These are phyloP conservation scores for Rhinocladiella mackenziei DNA, from an alignment of 2,329 filamentous ascomycete genomes.

Conservation along the genomic window DNA sequence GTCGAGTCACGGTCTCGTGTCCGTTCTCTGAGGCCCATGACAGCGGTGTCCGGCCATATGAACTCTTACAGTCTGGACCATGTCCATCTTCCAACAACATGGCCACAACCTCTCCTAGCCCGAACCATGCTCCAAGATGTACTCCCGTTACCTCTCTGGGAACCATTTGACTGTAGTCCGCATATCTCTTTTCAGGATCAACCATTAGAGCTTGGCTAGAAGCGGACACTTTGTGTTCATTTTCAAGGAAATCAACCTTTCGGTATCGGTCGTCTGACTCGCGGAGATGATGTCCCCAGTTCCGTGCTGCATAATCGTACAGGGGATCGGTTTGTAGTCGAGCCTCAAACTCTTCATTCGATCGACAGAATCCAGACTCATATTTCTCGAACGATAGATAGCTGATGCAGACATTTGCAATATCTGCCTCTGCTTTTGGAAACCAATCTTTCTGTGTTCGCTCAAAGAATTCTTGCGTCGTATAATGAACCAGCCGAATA, in stretches of 20 bases:
- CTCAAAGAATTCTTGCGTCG: conserved; percentile 47
- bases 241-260: conserved; percentile 1
- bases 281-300: conserved; percentile 5
- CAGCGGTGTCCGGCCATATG: neutral
- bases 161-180: neutral
- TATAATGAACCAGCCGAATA: conserved; percentile 42
- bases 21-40: conserved; percentile 1
- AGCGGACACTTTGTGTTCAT: neutral
- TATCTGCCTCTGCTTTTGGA: conserved; percentile 18
- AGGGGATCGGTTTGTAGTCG: neutral
- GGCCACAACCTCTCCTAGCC: conserved; percentile 12
- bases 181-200: neutral
- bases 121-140: conserved; percentile 32
- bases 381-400: conserved; percentile 30
- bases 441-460: conserved; percentile 21
- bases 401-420: conserved; percentile 24
- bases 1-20: conserved; percentile 12
- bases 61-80: neutral
- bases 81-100: neutral
- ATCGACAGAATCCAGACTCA: neutral
- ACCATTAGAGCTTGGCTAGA: conserved; percentile 6
- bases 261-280: neutral
- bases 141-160: conserved; percentile 24
- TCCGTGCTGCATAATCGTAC: conserved; percentile 1
- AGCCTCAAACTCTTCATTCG: conserved; percentile 1